Conservation (phyloP, 2,329 filamentous ascomycete genomes). For the Ceratocystis cacaofunesta region DNA sequence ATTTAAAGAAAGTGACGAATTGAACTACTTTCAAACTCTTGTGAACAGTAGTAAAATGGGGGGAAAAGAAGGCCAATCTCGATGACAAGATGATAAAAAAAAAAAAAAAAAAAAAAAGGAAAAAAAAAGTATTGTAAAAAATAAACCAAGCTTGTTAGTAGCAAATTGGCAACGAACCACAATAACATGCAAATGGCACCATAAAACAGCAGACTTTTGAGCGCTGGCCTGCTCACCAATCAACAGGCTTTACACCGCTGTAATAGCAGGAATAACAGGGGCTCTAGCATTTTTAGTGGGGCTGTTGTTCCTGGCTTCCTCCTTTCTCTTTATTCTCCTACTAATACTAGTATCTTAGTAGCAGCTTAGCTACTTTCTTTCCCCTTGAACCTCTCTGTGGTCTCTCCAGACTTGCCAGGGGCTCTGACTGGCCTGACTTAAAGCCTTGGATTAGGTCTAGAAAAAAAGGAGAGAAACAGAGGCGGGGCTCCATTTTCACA, state of each 20-base stretch:
- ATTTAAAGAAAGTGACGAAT: not conserved
- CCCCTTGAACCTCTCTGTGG: no score
- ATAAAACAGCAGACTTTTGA: slow-evolving; percentile 11
- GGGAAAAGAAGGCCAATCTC: not conserved
- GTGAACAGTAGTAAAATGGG: not conserved
- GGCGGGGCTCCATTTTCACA: slow-evolving; percentile 14
- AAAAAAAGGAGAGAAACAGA: not conserved
- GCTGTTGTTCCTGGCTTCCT: not conserved
- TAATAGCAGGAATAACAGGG: not conserved
- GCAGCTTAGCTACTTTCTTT: no score
- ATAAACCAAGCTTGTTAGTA: not conserved
- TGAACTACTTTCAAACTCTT: not conserved
- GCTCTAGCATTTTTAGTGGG: slow-evolving; percentile 1
- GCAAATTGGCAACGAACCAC: slow-evolving; percentile 15
- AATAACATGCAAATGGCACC: slow-evolving; percentile 13
- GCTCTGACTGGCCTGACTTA: not conserved
- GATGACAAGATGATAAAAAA: not conserved
- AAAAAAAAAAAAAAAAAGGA: not conserved
- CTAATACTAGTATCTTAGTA: no score
- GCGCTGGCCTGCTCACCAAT: slow-evolving; percentile 5
- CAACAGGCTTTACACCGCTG: not conserved
- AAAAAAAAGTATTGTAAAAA: not conserved
- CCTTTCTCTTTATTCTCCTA: no score
- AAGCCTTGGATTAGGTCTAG: not conserved
- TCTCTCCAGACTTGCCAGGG: no score